phyloP scores from a whole-genome alignment of 495 filamentous ascomycete species.

The Aspergillus egyptiacus region DNA sequence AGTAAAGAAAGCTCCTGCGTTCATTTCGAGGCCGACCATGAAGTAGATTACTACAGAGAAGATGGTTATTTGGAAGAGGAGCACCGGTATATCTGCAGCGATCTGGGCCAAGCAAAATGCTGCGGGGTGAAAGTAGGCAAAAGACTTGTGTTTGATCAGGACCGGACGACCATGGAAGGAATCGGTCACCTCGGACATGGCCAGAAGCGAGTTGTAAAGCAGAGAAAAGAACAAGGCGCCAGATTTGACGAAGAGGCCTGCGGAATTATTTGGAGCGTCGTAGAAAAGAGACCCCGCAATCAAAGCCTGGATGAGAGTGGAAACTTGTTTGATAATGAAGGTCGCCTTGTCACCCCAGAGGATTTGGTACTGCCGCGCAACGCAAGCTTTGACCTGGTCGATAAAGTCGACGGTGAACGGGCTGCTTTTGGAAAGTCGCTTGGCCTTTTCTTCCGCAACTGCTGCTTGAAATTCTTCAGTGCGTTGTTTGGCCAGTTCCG shows the following conservation, averaged over 20 bases:
- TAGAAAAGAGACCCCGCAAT: constrained; percentile 42
- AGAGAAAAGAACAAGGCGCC: constrained; percentile 65
- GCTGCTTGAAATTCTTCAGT: constrained; percentile 46
- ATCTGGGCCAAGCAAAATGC: constrained; percentile 68
- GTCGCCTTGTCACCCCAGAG: constrained; percentile 56
- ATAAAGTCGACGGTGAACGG: constrained; percentile 54
- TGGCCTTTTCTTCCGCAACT: constrained; percentile 41
- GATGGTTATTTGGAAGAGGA: constrained; percentile 57
- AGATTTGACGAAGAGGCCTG: constrained; percentile 47
- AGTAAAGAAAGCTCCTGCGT: constrained; percentile 49
- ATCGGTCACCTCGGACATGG: constrained; percentile 64
- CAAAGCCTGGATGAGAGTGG: constrained; percentile 35
- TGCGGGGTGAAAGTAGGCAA: constrained; percentile 69
- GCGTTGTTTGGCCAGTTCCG: constrained; percentile 34
- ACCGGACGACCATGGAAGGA: constrained; percentile 66
- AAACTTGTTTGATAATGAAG: constrained; percentile 53
- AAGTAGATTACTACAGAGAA: constrained; percentile 71
- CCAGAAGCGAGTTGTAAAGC: constrained; percentile 66
- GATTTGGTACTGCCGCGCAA: constrained; percentile 51
- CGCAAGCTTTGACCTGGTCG: constrained; percentile 52
- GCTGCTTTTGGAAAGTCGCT: constrained; percentile 34
- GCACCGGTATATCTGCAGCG: constrained; percentile 61
- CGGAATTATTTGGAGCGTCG: constrained; percentile 30
- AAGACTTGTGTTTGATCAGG: constrained; percentile 68
- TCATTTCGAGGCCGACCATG: constrained; percentile 51